Percentiles rank a stretch among this genome's conserved stretches.
Evolutionary conservation across 2,329 filamentous ascomycete species (phyloP).

Genomic region (Penicillium thymicola): DNA sequence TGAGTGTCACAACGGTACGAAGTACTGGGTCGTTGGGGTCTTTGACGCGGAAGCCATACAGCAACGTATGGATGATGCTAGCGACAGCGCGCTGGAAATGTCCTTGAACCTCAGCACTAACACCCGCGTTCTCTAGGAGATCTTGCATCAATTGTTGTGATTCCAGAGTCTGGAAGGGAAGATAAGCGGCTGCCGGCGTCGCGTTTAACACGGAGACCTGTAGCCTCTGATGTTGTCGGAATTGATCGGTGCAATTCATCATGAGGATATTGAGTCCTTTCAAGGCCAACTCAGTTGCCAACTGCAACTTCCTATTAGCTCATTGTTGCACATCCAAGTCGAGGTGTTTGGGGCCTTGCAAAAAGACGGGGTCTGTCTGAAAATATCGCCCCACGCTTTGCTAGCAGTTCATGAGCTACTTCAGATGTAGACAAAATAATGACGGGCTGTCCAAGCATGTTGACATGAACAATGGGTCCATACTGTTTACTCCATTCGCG

Average conservation of each 20-base stretch:
- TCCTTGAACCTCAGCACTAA: not conserved
- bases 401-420: not conserved
- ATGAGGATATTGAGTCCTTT: constrained; percentile 46
- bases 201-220: constrained; percentile 46
- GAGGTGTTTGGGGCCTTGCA: not conserved
- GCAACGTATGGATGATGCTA: not conserved
- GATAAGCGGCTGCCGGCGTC: constrained; percentile 14
- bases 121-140: not conserved
- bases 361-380: not conserved
- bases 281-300: constrained; percentile 16
- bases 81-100: not conserved
- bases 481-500: not conserved
- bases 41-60: not conserved
- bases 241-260: constrained; percentile 51
- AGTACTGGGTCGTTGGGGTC: not conserved
- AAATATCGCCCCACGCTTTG: not conserved
- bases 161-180: not conserved
- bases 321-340: not conserved
- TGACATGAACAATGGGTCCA: not conserved
- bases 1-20: not conserved
- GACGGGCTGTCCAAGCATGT: not conserved
- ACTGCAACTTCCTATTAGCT: not conserved
- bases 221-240: constrained; percentile 45
- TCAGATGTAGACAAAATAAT: not conserved
- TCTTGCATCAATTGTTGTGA: not conserved